phyloP scores from a whole-genome alignment of 805 yeast species.

The Candida chauliodis region DNA sequence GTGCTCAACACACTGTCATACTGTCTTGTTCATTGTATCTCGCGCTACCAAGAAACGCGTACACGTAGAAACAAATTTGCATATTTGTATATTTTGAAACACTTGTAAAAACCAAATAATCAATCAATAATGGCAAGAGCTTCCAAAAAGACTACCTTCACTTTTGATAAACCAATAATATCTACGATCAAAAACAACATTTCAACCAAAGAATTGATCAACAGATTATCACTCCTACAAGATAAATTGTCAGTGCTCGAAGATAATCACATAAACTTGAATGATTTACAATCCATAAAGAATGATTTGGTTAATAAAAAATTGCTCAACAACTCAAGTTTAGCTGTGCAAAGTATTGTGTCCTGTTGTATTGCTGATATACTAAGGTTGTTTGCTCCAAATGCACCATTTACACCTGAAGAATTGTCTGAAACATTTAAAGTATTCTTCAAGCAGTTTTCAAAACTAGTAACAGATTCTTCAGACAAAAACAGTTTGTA shows the following conservation, averaged over 20 bases:
- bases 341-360: slow-evolving; percentile 64
- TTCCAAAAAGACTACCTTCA: not conserved
- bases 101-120: too few species aligned
- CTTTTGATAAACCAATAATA: slow-evolving; percentile 46
- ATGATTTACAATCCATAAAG: slow-evolving; percentile 40
- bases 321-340: slow-evolving; percentile 55
- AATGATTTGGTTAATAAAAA: slow-evolving; percentile 55
- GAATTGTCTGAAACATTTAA: slow-evolving; percentile 65
- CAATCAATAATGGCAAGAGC: slow-evolving; percentile 1
- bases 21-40: too few species aligned
- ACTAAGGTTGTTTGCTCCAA: slow-evolving; percentile 77
- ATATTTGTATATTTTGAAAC: too few species aligned
- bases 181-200: slow-evolving; percentile 57
- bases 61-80: not conserved
- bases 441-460: slow-evolving; percentile 62
- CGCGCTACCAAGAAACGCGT: slow-evolving; percentile 1
- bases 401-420: slow-evolving; percentile 74
- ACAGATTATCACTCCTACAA: slow-evolving; percentile 53
- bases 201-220: slow-evolving; percentile 57
- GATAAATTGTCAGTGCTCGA: slow-evolving; percentile 62
- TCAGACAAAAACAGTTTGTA: slow-evolving; percentile 42
- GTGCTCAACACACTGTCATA: too few species aligned
- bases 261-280: slow-evolving; percentile 54
- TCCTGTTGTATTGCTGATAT: slow-evolving; percentile 78
- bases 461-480: slow-evolving; percentile 31